phyloP scores from a whole-genome alignment of 169 alveolate genomes.

The Plasmodium billcollinsi region DNA sequence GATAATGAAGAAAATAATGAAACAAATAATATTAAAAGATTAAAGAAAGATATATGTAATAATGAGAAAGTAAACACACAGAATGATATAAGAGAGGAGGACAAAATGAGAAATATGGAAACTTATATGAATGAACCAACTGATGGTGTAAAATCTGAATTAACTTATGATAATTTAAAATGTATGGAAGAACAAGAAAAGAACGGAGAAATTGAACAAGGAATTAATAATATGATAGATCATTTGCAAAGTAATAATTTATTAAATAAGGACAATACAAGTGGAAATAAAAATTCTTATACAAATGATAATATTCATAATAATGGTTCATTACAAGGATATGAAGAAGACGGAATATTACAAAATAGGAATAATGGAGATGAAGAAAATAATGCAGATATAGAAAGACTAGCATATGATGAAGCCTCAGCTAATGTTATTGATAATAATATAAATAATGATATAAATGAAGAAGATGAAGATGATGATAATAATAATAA shows the following conservation, averaged over 20 bases:
- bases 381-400: slow-evolving; percentile 31
- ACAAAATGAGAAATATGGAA: background rate
- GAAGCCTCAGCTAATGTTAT: slow-evolving; percentile 62
- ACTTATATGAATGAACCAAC: background rate
- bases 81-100: slow-evolving; percentile 9
- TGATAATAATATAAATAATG: slow-evolving; percentile 64
- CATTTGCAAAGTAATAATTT: too few relatives aligned
- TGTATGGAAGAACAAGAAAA: slow-evolving; percentile 38
- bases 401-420: slow-evolving; percentile 40
- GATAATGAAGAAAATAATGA: slow-evolving; percentile 26
- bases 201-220: slow-evolving; percentile 1
- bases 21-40: slow-evolving; percentile 19
- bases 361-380: slow-evolving; percentile 22
- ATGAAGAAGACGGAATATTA: background rate
- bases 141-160: slow-evolving; percentile 35
- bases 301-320: background rate
- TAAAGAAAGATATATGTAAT: slow-evolving; percentile 47
- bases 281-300: slow-evolving; percentile 13
- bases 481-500: slow-evolving; percentile 25
- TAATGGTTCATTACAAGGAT: background rate
- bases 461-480: slow-evolving; percentile 1
- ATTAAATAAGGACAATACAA: slow-evolving; percentile 7
- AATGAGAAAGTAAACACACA: slow-evolving; percentile 20
- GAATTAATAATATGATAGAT: background rate
- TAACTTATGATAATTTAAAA: slow-evolving; percentile 65